Base-by-base conservation (phyloP, 768 basidiomycete species). In the Collybia mongolica region DNA sequence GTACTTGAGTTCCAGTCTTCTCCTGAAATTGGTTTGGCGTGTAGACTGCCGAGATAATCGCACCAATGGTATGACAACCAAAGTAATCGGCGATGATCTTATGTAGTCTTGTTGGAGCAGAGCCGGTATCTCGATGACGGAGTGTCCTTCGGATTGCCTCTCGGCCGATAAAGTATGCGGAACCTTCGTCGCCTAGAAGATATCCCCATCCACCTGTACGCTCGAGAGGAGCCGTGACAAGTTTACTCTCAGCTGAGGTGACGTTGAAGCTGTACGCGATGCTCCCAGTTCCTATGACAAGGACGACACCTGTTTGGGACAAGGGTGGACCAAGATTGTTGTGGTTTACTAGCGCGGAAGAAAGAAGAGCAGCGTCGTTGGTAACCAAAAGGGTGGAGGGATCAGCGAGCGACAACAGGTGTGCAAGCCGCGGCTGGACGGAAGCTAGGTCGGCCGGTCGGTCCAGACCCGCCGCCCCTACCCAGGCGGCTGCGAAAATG, bases 291-390 rank as follows among this genome's bases (percentile, higher is more conserved):
- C 59, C 64, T 7, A 56, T 51, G n/a, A 62, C 54, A 19, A 65
- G 47, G 3, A 62, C 57, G 6, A 64, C 45, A 6, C 62, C 58
- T 14, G 53, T 59, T 37, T 57, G 52, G n/a, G 56, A 53, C 17
- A 44, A 35, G 20, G 49, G n/a, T 35, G 28, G 18, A 8, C 19
- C 17, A 20, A 38, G n/a, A 26, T 24, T 11, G n/a, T 44, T 23
- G 38, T 29, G 44, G 7, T 48, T 48, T 35, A 54, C 38, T 35
- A 65, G 59, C 3, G 59, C 64, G 9, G 64, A 55, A 8, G 59
- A 53, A n/a, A 65, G 54, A n/a, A 64, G 54, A 12, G 64, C 62
- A 24, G 61, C 64, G 39, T 65, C 62, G 38, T 64, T 60, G 8
- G 61, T 64, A 40, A 65, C 54, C 12, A 58, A 47, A 36, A 62